These are phyloP conservation scores for Colletotrichum tofieldiae DNA, from an alignment of 2,329 filamentous ascomycete species.

Conservation along the genomic window DNA sequence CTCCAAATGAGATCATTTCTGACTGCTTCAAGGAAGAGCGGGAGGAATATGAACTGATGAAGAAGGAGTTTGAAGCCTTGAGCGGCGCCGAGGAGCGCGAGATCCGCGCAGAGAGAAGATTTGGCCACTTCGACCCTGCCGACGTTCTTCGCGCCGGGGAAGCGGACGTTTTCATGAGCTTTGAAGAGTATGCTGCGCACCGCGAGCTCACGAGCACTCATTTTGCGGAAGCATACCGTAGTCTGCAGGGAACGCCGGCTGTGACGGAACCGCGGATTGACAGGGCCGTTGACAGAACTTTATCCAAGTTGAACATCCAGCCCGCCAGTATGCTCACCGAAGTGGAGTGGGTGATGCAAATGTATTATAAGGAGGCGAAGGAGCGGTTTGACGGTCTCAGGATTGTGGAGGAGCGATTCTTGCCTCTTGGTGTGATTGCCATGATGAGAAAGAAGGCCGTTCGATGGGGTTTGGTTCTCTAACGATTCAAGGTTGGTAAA, in stretches of 20 bases:
- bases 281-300: background rate
- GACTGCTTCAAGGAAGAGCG: background rate
- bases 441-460: constrained; percentile 23
- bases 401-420: background rate
- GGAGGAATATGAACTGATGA: background rate
- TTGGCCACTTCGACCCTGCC: background rate
- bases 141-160: background rate
- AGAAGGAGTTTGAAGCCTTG: background rate
- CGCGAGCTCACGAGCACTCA: background rate
- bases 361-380: constrained; percentile 17
- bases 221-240: background rate
- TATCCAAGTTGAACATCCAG: background rate
- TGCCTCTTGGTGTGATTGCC: constrained; percentile 21
- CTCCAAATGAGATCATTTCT: background rate
- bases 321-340: background rate
- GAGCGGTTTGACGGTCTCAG: constrained; percentile 3
- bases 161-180: constrained; percentile 1
- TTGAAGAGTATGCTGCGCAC: background rate
- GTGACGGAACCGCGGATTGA: background rate
- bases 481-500: background rate
- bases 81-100: background rate
- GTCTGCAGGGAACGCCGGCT: background rate
- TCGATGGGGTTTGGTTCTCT: constrained; percentile 22
- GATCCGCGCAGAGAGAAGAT: background rate
- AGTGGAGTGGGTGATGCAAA: constrained; percentile 2